These are phyloP conservation scores for Centella asiatica DNA, from an alignment of 129 eudicot genomes.

Conservation along the genomic window DNA sequence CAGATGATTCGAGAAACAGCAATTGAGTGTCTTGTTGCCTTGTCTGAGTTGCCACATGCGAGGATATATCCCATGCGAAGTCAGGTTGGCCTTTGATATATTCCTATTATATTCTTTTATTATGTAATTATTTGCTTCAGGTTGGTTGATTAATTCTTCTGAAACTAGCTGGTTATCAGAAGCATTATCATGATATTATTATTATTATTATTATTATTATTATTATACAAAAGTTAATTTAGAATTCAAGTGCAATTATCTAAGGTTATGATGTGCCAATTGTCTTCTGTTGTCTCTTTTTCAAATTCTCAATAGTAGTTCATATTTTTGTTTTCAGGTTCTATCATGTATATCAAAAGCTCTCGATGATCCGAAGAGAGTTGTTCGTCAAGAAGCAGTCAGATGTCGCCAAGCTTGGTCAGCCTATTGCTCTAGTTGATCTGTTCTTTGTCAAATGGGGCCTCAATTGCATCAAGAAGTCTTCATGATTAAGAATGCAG, in stretches of 20 bases:
- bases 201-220: no score
- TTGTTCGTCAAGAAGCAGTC: slow-evolving; percentile 92
- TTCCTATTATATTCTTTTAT: neutral
- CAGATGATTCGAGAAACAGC: slow-evolving; percentile 88
- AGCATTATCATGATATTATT: neutral
- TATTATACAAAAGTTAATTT: neutral
- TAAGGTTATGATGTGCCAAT: neutral
- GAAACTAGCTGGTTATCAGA: neutral
- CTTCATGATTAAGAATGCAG: neutral
- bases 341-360: slow-evolving; percentile 47
- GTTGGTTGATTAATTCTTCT: neutral
- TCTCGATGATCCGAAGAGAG: slow-evolving; percentile 51
- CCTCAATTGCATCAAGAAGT: slow-evolving; percentile 56
- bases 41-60: slow-evolving; percentile 63
- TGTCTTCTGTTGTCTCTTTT: neutral
- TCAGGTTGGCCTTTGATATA: slow-evolving; percentile 40
- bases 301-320: neutral
- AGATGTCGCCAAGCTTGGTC: slow-evolving; percentile 93
- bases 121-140: neutral
- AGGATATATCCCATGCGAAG: slow-evolving; percentile 75
- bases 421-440: slow-evolving; percentile 11
- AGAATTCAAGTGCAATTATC: neutral
- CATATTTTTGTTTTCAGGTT: slow-evolving; percentile 34
- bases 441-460: slow-evolving; percentile 37
- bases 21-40: slow-evolving; percentile 80